phyloP scores from a whole-genome alignment of 1,284 basidiomycete species.

The Naganishia cerealis region DNA sequence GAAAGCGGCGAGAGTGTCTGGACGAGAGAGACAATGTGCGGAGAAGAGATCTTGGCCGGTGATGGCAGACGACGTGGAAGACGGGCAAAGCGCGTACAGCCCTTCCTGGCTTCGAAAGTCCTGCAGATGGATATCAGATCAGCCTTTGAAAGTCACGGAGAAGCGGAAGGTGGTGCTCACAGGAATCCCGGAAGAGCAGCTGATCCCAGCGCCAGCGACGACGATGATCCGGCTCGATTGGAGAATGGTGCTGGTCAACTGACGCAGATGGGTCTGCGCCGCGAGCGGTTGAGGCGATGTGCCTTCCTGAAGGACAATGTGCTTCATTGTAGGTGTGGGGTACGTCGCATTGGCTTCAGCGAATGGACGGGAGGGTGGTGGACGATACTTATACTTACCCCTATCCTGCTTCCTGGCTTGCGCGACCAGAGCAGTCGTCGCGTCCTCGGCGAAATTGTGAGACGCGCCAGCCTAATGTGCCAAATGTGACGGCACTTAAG shows the following conservation, averaged over 20 bases:
- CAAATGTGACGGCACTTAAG: neutral
- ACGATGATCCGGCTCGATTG: constrained; percentile 70
- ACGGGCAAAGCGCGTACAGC: constrained; percentile 74
- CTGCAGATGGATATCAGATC: constrained; percentile 53
- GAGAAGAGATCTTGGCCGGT: constrained; percentile 89
- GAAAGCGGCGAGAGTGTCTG: constrained; percentile 68
- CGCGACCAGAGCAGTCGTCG: neutral
- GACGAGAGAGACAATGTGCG: constrained; percentile 78
- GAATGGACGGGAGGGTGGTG: neutral
- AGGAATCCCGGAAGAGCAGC: constrained; percentile 87
- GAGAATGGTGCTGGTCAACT: constrained; percentile 24
- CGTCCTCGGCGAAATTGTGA: neutral
- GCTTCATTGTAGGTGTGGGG: constrained; percentile 11
- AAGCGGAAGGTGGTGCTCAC: constrained; percentile 57
- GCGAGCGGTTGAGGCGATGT: constrained; percentile 14
- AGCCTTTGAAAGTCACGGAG: neutral
- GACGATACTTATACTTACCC: neutral
- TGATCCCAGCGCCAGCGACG: constrained; percentile 87
- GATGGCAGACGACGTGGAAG: constrained; percentile 70
- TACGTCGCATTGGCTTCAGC: neutral
- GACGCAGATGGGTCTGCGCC: constrained; percentile 13
- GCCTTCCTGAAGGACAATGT: constrained; percentile 6
- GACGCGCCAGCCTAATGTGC: neutral
- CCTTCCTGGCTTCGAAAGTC: constrained; percentile 88
- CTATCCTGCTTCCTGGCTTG: neutral